These are phyloP conservation scores for Kalanchoe fedtschenkoi DNA, from an alignment of 164 flowering plant genomes.

Conservation along the genomic window DNA sequence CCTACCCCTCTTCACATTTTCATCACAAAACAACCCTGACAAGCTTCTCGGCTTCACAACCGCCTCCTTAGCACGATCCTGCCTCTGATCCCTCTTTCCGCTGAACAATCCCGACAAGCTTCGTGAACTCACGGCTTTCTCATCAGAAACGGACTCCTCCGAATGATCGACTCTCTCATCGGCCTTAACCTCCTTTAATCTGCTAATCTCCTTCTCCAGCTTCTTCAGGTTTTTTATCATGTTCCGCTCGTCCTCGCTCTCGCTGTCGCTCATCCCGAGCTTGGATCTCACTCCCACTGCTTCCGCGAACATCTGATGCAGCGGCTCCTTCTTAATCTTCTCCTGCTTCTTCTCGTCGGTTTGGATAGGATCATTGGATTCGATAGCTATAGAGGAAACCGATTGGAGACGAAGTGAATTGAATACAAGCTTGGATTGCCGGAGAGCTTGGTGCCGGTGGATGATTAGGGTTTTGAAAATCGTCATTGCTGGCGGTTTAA, in stretches of 20 bases:
- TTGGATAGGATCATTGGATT: no score
- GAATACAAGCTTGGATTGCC: background rate
- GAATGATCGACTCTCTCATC: background rate
- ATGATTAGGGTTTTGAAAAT: background rate
- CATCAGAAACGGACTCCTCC: background rate
- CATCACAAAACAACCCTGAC: background rate
- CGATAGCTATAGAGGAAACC: conserved; percentile 3
- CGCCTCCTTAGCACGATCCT: background rate
- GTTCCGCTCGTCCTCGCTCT: conserved; percentile 10
- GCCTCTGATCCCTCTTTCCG: background rate
- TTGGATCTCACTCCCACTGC: background rate
- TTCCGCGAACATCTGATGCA: conserved; percentile 23
- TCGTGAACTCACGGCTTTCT: background rate
- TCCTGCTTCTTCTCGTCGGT: background rate
- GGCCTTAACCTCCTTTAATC: conserved; percentile 3
- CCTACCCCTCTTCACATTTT: conserved; percentile 8
- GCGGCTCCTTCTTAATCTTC: conserved; percentile 18
- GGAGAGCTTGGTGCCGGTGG: background rate
- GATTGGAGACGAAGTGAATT: conserved; percentile 8
- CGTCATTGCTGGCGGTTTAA: background rate
- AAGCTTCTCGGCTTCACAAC: background rate
- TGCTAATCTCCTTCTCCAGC: conserved; percentile 25
- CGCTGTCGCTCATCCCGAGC: conserved; percentile 13
- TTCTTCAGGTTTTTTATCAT: conserved; percentile 18
- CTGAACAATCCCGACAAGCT: background rate